Conservation (phyloP, 805 yeast genomes). For the Candida odintsovae region DNA sequence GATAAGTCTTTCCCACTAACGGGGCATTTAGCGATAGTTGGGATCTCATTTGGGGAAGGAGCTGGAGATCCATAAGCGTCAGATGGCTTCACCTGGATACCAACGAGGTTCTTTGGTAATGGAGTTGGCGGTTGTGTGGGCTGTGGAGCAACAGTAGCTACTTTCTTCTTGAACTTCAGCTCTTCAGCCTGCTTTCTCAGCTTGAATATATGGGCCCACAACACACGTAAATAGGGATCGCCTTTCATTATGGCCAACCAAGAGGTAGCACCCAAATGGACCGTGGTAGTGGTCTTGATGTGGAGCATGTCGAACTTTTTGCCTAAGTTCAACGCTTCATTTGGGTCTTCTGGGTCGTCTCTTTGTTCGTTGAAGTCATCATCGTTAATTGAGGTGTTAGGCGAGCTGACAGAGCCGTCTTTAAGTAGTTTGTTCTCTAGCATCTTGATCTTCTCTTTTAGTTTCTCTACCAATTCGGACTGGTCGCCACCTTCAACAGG, state of each 20-base stretch:
- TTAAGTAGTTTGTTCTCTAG: slow-evolving; percentile 29
- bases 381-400: slow-evolving; percentile 6
- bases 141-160: neutral
- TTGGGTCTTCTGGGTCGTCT: neutral
- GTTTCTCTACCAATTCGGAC: slow-evolving; percentile 37
- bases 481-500: slow-evolving; percentile 26
- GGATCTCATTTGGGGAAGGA: neutral
- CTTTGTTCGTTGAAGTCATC: slow-evolving; percentile 3
- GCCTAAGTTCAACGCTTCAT: slow-evolving; percentile 29
- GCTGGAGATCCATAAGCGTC: neutral
- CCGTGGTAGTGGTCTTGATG: slow-evolving; percentile 35
- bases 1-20: slow-evolving; percentile 11
- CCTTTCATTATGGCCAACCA: slow-evolving; percentile 57
- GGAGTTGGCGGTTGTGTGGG: neutral
- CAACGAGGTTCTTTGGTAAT: neutral
- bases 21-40: slow-evolving; percentile 6
- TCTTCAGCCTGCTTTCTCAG: slow-evolving; percentile 32
- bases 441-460: slow-evolving; percentile 49
- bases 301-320: slow-evolving; percentile 41
- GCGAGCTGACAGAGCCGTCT: slow-evolving; percentile 3
- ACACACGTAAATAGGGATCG: slow-evolving; percentile 47
- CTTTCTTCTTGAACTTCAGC: slow-evolving; percentile 13
- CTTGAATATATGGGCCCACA: slow-evolving; percentile 46
- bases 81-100: neutral
- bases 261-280: slow-evolving; percentile 46